Percentiles rank a stretch among this genome's conserved stretches.
Evolutionary conservation across 1,284 basidiomycete species (phyloP).

Genomic region (Sutorius eximius): DNA sequence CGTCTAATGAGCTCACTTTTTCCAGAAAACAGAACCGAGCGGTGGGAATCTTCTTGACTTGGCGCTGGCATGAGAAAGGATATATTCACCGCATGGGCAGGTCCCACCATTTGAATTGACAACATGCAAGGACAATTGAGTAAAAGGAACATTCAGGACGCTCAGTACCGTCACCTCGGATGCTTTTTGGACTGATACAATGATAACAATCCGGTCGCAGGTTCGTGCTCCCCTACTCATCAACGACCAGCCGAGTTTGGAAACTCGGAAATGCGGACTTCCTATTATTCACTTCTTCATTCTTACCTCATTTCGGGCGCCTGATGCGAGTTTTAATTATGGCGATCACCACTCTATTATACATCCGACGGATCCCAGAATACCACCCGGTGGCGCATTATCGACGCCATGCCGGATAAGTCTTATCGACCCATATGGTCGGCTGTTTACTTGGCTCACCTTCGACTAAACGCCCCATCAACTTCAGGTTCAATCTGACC

Average conservation of each 20-base stretch:
- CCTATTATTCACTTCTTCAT: background rate
- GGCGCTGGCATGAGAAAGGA: conserved; percentile 11
- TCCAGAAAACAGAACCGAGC: conserved; percentile 1
- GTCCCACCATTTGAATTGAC: background rate
- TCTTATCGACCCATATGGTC: conserved; percentile 10
- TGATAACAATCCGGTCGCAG: background rate
- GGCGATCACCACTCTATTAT: conserved; percentile 4
- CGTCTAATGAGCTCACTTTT: background rate
- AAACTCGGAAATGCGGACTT: background rate
- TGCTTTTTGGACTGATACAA: background rate
- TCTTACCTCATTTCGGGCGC: conserved; percentile 9
- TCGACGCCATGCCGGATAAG: background rate
- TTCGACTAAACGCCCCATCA: background rate
- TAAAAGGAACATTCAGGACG: background rate
- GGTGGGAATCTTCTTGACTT: conserved; percentile 11
- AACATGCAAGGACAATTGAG: background rate
- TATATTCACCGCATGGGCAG: background rate
- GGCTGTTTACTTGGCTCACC: background rate
- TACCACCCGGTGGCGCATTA: conserved; percentile 11
- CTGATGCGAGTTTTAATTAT: conserved; percentile 6
- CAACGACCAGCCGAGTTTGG: background rate
- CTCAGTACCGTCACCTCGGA: background rate
- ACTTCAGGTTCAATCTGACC: conserved; percentile 2
- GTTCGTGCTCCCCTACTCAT: background rate
- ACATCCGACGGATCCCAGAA: conserved; percentile 2